These are phyloP conservation scores for Verticillium longisporum DNA, from an alignment of 2,329 filamentous ascomycete species.

Conservation along the genomic window DNA sequence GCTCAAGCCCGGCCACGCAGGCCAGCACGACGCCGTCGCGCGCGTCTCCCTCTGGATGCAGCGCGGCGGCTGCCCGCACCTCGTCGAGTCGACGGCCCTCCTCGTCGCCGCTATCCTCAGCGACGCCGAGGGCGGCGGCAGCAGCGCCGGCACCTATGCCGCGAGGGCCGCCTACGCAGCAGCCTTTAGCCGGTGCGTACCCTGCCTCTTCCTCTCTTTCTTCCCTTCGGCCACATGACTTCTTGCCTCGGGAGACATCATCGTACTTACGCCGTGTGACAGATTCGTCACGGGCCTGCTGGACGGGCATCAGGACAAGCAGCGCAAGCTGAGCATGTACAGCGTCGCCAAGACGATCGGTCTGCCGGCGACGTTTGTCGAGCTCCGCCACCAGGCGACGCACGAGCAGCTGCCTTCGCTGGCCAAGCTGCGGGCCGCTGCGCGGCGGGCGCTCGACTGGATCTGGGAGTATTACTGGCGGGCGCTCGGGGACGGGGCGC, in stretches of 20 bases:
- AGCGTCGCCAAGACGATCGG: slow-evolving; percentile 61
- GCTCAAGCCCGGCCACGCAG: slow-evolving; percentile 9
- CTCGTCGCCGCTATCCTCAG: slow-evolving; percentile 62
- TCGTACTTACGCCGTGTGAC: neutral
- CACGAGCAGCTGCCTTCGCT: slow-evolving; percentile 81
- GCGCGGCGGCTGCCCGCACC: slow-evolving; percentile 66
- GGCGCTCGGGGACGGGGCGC: slow-evolving; percentile 28
- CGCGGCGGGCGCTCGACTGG: slow-evolving; percentile 68
- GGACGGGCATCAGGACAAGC: slow-evolving; percentile 64
- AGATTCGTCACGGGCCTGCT: slow-evolving; percentile 77
- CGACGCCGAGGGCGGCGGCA: slow-evolving; percentile 39
- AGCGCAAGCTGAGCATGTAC: slow-evolving; percentile 66
- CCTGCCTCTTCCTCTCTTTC: neutral
- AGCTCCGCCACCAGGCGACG: slow-evolving; percentile 82
- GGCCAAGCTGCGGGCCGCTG: slow-evolving; percentile 62
- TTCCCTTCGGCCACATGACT: neutral
- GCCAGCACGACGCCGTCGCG: slow-evolving; percentile 43
- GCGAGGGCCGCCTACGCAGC: slow-evolving; percentile 65
- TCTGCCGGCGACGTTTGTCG: slow-evolving; percentile 74
- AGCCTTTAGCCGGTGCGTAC: slow-evolving; percentile 62
- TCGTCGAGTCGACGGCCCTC: slow-evolving; percentile 72
- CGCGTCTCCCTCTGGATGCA: slow-evolving; percentile 63
- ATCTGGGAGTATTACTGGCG: slow-evolving; percentile 88
- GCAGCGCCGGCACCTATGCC: slow-evolving; percentile 46
- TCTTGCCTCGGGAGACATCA: too few species aligned